phyloP scores from a whole-genome alignment of 1,284 basidiomycete genomes.

The Ustilago lituana region DNA sequence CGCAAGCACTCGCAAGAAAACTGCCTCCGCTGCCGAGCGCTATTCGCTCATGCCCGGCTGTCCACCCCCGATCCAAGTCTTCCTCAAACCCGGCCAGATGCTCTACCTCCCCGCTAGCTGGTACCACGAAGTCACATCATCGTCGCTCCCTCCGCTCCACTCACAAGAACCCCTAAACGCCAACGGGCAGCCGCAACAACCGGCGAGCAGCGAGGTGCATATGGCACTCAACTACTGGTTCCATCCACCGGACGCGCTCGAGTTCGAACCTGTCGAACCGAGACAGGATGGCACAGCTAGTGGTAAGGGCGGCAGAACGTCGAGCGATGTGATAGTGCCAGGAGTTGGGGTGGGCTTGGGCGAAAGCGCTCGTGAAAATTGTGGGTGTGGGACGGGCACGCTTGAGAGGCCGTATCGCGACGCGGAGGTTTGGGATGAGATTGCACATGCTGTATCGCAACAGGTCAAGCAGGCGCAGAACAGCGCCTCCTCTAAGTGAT shows the following conservation, averaged over 20 bases:
- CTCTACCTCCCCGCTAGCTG: slow-evolving; percentile 66
- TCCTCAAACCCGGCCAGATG: slow-evolving; percentile 62
- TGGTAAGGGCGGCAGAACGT: slow-evolving; percentile 9
- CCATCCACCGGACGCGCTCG: slow-evolving; percentile 61
- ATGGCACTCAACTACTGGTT: slow-evolving; percentile 67
- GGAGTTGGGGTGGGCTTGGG: slow-evolving; percentile 27
- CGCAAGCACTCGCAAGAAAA: neutral
- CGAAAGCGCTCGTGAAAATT: slow-evolving; percentile 27
- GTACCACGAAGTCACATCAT: slow-evolving; percentile 67
- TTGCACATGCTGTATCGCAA: slow-evolving; percentile 31
- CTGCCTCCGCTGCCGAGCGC: slow-evolving; percentile 10
- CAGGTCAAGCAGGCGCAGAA: slow-evolving; percentile 25
- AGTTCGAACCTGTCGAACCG: slow-evolving; percentile 31
- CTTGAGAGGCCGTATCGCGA: slow-evolving; percentile 56
- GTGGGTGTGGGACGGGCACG: slow-evolving; percentile 22
- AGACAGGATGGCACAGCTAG: neutral
- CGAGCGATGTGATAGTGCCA: slow-evolving; percentile 14
- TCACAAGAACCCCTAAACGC: neutral
- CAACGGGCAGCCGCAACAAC: no score
- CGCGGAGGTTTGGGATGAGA: slow-evolving; percentile 60
- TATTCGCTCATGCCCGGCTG: slow-evolving; percentile 39
- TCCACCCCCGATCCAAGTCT: slow-evolving; percentile 59
- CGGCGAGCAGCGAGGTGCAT: slow-evolving; percentile 43
- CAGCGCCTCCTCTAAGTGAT: slow-evolving; percentile 11
- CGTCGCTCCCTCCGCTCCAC: slow-evolving; percentile 23